Base-by-base conservation (phyloP, 129 eudicot genomes). In the Flaveria brownii region DNA sequence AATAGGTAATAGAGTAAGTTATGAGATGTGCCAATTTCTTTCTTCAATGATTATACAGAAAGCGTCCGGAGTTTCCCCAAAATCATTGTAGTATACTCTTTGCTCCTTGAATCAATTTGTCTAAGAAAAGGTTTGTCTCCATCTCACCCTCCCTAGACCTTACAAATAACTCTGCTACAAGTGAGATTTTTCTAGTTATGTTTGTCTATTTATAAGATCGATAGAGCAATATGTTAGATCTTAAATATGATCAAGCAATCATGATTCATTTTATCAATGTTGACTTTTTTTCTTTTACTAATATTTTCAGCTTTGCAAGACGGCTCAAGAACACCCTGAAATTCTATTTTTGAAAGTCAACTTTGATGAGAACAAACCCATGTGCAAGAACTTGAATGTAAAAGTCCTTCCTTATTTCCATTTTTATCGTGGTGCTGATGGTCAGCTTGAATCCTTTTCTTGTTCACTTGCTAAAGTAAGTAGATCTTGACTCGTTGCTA, bases 341-440 rank as follows among this genome's bases (percentile, higher is more conserved):
- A 91, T 94, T n/a, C 6, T 89, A 60, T 91, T 94, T 82, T 80
- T 94, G 84, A 94, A 94, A 85, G 99, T 94, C 66, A 91, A 94
- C 86, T 93, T 90, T 50, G 96, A 93, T 67, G 98, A 88, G 65
- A 93, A 91, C 74, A 94, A 91, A 74, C 91, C 99, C 2, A 94
- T 94, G 99, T 94, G 96, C 87, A 94, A 94, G 83, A 87, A 56
- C 82, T 84, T 91, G 93, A 91, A 94, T 10, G 99, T 94, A 13
- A 94, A 90, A 82, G 99, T 94, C 64, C 99, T 94, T 79, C 99
- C 99, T 0, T 89, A 75, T 82, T 94, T 94, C 82, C 97, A 94
- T 78, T 94, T 94, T 77, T 94, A 91, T 68, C 97, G 99, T 41
- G 99, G 99, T 47, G 93, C 96, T 9, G 99, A 94, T 61, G 68